Conservation (phyloP, 148 eudicot species). For the Chenopodium album region DNA sequence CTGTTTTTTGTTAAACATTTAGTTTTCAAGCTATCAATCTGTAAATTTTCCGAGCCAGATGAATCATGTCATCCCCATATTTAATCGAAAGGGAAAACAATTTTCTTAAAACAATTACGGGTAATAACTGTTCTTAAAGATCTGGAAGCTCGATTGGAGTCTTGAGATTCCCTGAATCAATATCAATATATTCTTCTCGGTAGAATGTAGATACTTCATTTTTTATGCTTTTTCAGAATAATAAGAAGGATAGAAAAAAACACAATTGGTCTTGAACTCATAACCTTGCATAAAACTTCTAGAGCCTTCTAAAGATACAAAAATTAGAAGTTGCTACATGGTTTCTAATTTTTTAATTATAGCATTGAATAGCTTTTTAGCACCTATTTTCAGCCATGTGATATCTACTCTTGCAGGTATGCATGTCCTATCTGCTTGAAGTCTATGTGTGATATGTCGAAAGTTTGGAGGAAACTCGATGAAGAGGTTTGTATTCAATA, state of each 20-base stretch:
- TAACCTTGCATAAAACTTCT: background rate
- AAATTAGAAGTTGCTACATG: background rate
- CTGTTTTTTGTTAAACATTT: background rate
- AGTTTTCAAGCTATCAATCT: background rate
- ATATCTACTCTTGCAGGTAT: conserved; percentile 40
- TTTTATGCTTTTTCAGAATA: background rate
- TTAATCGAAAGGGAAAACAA: background rate
- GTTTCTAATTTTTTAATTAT: conserved; percentile 10
- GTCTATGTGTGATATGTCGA: conserved; percentile 49
- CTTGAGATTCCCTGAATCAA: background rate
- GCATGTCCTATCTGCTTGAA: conserved; percentile 57
- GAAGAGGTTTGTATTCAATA: conserved; percentile 34
- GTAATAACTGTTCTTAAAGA: too few relatives aligned
- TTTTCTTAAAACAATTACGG: too few relatives aligned
- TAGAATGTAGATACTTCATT: background rate
- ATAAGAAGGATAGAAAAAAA: background rate
- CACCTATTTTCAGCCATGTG: conserved; percentile 22
- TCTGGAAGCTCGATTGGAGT: background rate
- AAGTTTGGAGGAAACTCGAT: conserved; percentile 51
- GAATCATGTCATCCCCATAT: background rate
- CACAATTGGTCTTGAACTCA: background rate
- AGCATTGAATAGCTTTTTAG: conserved; percentile 3
- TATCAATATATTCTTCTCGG: background rate
- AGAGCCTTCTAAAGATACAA: background rate
- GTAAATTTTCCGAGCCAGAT: background rate